phyloP scores from a whole-genome alignment of 2,329 filamentous ascomycete genomes.

The Hypoxylon sp. region DNA sequence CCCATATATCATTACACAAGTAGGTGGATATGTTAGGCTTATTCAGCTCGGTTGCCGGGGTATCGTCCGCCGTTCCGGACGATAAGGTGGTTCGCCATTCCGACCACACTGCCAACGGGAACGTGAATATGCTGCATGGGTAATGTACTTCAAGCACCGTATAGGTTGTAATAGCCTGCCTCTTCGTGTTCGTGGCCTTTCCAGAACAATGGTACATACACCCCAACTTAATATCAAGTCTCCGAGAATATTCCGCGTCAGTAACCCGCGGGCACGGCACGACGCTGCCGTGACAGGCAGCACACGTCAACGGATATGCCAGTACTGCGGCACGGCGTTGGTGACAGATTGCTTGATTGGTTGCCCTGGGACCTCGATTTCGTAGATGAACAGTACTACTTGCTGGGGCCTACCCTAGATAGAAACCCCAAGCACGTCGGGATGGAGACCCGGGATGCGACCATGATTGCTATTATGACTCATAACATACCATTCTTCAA shows the following conservation, averaged over 20 bases:
- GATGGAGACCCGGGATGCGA: background rate
- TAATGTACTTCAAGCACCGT: background rate
- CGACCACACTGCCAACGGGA: background rate
- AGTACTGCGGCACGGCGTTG: background rate
- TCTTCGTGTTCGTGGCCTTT: background rate
- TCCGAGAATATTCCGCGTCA: conserved; percentile 1
- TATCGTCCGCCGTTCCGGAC: background rate
- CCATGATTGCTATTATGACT: background rate
- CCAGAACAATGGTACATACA: background rate
- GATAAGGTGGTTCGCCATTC: background rate
- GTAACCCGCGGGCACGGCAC: background rate
- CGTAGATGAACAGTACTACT: background rate
- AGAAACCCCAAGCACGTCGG: background rate
- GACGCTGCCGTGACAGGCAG: background rate
- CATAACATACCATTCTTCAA: background rate
- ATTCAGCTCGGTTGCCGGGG: background rate
- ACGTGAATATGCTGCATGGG: background rate
- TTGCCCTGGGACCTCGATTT: background rate
- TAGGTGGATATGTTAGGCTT: background rate
- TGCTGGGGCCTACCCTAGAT: background rate
- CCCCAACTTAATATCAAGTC: background rate
- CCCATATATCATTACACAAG: background rate
- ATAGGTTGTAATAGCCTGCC: background rate
- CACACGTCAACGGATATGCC: background rate
- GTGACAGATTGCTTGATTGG: background rate